Percentiles rank a stretch among this genome's conserved stretches.
phyloP scores from a whole-genome alignment of 331 rosid genomes.

The Telfairia occidentalis region DNA sequence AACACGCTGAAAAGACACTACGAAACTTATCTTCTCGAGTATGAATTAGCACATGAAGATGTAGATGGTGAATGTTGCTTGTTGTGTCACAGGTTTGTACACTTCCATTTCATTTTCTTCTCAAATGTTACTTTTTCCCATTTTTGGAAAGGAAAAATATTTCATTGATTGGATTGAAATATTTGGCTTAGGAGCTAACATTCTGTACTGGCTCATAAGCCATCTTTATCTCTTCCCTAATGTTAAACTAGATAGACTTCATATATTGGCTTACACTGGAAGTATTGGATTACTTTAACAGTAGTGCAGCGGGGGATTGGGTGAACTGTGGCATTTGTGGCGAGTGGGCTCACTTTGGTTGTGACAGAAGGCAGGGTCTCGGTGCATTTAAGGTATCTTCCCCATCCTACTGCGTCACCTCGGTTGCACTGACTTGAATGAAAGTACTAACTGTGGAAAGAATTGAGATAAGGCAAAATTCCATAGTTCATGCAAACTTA shows the following conservation, averaged over 20 bases:
- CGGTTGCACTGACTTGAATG: background rate
- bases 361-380: slow-evolving; percentile 97
- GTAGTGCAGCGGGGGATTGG: slow-evolving; percentile 99
- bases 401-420: background rate
- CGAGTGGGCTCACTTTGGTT: slow-evolving; percentile 99
- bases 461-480: background rate
- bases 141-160: background rate
- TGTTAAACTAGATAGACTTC: background rate
- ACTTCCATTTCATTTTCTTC: background rate
- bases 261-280: slow-evolving; percentile 20
- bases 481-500: background rate
- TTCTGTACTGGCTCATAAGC: background rate
- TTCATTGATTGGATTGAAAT: background rate
- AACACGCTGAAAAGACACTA: slow-evolving; percentile 95
- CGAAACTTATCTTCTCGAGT: slow-evolving; percentile 91
- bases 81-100: slow-evolving; percentile 82
- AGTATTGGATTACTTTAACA: slow-evolving; percentile 31
- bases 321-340: slow-evolving; percentile 98
- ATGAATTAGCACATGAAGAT: slow-evolving; percentile 94
- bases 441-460: background rate
- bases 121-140: background rate
- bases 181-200: background rate
- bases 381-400: slow-evolving; percentile 88
- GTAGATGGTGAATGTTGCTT: slow-evolving; percentile 98
- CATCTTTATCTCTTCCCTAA: background rate